phyloP scores from a whole-genome alignment of 1,139 yeast genomes.

The Pichia sp. region DNA sequence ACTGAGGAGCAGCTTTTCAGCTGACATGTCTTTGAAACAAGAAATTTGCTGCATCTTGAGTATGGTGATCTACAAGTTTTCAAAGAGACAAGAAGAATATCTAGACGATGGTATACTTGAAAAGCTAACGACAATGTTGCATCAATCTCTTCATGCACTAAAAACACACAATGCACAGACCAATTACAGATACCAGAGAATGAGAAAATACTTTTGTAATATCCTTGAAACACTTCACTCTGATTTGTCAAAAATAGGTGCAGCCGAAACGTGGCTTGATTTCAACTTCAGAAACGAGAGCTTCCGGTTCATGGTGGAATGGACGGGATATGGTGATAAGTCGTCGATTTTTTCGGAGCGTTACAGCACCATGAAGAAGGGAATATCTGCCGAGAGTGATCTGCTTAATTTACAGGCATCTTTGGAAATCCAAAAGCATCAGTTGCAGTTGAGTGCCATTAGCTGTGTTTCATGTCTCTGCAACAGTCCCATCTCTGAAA shows the following conservation, averaged over 20 bases:
- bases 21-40: conserved; percentile 39
- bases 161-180: conserved; percentile 53
- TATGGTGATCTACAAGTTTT: conserved; percentile 59
- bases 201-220: conserved; percentile 76
- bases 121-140: conserved; percentile 57
- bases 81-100: conserved; percentile 43
- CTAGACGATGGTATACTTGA: conserved; percentile 66
- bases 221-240: conserved; percentile 62
- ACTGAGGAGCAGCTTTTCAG: conserved; percentile 3
- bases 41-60: conserved; percentile 76
- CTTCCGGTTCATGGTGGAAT: conserved; percentile 75
- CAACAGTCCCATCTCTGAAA: conserved; percentile 51
- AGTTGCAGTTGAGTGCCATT: conserved; percentile 63
- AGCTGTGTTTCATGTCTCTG: conserved; percentile 83
- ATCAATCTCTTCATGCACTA: conserved; percentile 58
- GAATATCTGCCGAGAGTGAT: conserved; percentile 39
- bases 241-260: conserved; percentile 16
- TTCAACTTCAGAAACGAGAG: conserved; percentile 83
- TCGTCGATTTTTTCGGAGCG: conserved; percentile 57
- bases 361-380: conserved; percentile 52
- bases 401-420: conserved; percentile 59
- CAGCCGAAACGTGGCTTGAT: conserved; percentile 56
- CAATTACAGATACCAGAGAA: conserved; percentile 64
- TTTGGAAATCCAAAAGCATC: conserved; percentile 72
- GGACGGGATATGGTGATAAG: conserved; percentile 88